These are phyloP conservation scores for Lipomyces oligophaga DNA, from an alignment of 805 yeast species.

Conservation along the genomic window DNA sequence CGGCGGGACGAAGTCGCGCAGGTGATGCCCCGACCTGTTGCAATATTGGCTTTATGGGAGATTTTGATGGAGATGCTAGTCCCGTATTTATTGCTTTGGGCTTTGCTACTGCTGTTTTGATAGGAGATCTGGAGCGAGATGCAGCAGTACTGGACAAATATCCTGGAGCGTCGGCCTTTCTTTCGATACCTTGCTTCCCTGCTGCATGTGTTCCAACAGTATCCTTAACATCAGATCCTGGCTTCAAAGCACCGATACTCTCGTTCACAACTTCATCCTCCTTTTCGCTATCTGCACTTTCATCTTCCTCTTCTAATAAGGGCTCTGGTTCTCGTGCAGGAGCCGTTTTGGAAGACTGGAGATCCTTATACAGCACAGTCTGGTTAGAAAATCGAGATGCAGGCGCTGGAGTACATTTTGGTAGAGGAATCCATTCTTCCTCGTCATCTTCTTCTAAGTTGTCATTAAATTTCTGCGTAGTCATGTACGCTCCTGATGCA, in stretches of 20 bases:
- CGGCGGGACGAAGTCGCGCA: background rate
- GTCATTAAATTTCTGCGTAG: constrained; percentile 7
- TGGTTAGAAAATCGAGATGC: constrained; percentile 7
- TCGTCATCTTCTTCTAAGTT: constrained; percentile 22
- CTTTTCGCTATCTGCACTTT: background rate
- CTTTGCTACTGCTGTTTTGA: too few relatives aligned
- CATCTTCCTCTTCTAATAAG: constrained; percentile 10
- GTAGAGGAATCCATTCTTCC: constrained; percentile 30
- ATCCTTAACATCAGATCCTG: background rate
- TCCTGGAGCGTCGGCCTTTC: constrained; percentile 3
- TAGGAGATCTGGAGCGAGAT: constrained; percentile 13
- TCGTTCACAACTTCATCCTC: background rate
- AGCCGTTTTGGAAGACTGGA: background rate
- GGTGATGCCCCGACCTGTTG: background rate
- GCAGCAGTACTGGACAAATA: constrained; percentile 19
- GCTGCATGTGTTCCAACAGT: background rate
- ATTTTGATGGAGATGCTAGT: constrained; percentile 5
- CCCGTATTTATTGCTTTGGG: too few relatives aligned
- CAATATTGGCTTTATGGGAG: background rate
- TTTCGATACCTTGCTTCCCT: background rate
- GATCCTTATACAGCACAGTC: background rate
- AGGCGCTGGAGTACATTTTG: constrained; percentile 26
- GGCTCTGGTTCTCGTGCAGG: background rate
- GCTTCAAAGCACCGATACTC: background rate
- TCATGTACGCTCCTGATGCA: constrained; percentile 16